Percentiles rank a stretch among this genome's conserved stretches.
Conservation (phyloP, 768 basidiomycete genomes). For the Boletus subcaerulescens region DNA sequence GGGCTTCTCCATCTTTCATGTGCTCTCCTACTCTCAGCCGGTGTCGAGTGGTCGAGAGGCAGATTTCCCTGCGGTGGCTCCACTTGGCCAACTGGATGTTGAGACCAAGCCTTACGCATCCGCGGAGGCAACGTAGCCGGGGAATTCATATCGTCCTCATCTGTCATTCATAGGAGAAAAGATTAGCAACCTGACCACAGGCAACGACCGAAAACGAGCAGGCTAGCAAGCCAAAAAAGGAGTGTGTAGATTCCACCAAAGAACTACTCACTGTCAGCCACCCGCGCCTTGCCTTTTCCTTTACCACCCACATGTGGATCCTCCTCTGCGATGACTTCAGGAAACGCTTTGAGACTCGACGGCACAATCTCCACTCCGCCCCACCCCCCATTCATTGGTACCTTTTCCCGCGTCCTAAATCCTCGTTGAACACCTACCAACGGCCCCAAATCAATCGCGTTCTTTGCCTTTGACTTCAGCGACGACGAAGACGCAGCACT, state of each 20-base stretch:
- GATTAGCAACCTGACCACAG: not conserved
- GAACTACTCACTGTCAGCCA: slow-evolving; percentile 21
- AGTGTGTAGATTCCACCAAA: not conserved
- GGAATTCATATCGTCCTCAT: slow-evolving; percentile 11
- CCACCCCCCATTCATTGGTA: slow-evolving; percentile 58
- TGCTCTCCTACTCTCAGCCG: slow-evolving; percentile 7
- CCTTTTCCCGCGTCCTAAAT: slow-evolving; percentile 57
- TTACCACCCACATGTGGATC: slow-evolving; percentile 6
- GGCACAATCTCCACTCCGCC: slow-evolving; percentile 58
- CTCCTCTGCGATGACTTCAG: slow-evolving; percentile 11
- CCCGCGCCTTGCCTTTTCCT: slow-evolving; percentile 18
- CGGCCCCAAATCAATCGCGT: slow-evolving; percentile 54
- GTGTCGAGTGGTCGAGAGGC: not conserved
- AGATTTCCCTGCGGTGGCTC: slow-evolving; percentile 6
- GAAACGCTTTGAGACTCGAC: slow-evolving; percentile 20
- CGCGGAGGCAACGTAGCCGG: slow-evolving; percentile 50
- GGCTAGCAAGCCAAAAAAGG: not conserved
- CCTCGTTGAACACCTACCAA: slow-evolving; percentile 59
- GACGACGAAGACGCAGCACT: not conserved
- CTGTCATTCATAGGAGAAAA: slow-evolving; percentile 1
- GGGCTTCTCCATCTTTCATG: slow-evolving; percentile 26
- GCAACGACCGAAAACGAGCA: not conserved
- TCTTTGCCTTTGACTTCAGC: not conserved
- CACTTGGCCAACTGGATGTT: not conserved
- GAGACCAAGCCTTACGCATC: slow-evolving; percentile 52